Evolutionary conservation across 2,329 filamentous ascomycete genomes (phyloP).

Genomic region (Hypocreales sp.): DNA sequence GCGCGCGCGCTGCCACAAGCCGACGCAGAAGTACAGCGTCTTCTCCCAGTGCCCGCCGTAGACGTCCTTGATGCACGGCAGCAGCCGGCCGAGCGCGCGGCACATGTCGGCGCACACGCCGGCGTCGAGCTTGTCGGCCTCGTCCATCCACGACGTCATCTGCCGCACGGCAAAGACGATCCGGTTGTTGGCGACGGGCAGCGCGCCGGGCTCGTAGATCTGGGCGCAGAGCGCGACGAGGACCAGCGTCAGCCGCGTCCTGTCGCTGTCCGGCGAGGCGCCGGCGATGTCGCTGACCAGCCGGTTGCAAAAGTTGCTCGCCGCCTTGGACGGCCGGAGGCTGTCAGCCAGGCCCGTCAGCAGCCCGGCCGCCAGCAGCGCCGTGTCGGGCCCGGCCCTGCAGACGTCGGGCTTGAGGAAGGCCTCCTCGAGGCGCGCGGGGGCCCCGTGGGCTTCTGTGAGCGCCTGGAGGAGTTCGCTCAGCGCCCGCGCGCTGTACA

Average conservation of each 20-base stretch:
- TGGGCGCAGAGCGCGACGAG: conserved; percentile 36
- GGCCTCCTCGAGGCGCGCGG: conserved; percentile 28
- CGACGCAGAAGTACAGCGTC: conserved; percentile 40
- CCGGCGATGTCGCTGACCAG: conserved; percentile 45
- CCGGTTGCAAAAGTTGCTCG: conserved; percentile 41
- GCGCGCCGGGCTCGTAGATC: conserved; percentile 33
- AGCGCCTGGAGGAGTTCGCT: conserved; percentile 31
- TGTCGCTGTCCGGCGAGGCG: conserved; percentile 24
- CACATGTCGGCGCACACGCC: conserved; percentile 34
- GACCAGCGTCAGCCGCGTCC: conserved; percentile 31
- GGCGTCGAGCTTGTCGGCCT: conserved; percentile 25
- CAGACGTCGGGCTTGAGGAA: conserved; percentile 28
- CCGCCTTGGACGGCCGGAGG: conserved; percentile 28
- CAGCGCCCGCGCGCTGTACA: conserved; percentile 39
- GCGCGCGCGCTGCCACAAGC: conserved; percentile 36
- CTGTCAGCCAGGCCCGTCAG: conserved; percentile 35
- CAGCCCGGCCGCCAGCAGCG: conserved; percentile 32
- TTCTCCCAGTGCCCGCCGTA: conserved; percentile 82
- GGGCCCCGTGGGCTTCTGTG: conserved; percentile 29
- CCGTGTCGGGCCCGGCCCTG: conserved; percentile 28
- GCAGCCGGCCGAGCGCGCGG: conserved; percentile 40
- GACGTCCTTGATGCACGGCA: conserved; percentile 64
- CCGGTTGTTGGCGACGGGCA: conserved; percentile 49
- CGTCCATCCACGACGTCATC: conserved; percentile 55
- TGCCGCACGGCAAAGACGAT: conserved; percentile 73